Evolutionary conservation across 208 protist genomes (phyloP).

Genomic region (Balamuthia mandrillaris): DNA sequence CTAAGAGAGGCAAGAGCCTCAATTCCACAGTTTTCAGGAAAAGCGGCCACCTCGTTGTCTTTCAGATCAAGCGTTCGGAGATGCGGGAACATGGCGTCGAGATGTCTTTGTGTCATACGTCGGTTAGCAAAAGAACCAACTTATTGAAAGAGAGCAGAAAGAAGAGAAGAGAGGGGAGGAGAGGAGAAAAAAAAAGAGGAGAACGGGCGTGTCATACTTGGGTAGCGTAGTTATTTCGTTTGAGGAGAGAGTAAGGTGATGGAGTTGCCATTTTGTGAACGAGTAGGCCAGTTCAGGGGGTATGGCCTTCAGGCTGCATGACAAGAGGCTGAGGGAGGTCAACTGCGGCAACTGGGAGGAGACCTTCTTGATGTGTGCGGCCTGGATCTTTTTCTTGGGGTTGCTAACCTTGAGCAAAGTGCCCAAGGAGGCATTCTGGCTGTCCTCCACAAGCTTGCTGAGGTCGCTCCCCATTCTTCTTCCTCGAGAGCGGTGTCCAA

Average conservation of each 20-base stretch:
- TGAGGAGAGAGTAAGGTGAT: constrained; percentile 22
- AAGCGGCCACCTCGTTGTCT: no score
- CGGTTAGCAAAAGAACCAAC: no score
- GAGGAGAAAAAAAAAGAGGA: constrained; percentile 7
- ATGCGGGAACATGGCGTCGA: no score
- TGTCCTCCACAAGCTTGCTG: constrained; percentile 5
- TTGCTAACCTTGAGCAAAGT: constrained; percentile 23
- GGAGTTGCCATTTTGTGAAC: constrained; percentile 20
- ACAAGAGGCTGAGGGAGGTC: background rate
- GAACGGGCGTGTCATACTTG: constrained; percentile 5
- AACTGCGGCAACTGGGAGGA: constrained; percentile 7
- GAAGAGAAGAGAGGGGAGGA: constrained; percentile 28
- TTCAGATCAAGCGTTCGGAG: no score
- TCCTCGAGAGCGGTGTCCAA: no score
- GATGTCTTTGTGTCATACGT: no score
- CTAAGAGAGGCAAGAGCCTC: no score
- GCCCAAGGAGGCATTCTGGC: constrained; percentile 5
- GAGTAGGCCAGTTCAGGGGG: constrained; percentile 23
- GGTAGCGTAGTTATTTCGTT: constrained; percentile 29
- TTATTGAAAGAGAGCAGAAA: no score
- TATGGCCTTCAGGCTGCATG: background rate
- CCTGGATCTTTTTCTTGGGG: constrained; percentile 32
- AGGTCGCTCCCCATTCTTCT: constrained; percentile 42
- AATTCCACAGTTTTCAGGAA: no score
- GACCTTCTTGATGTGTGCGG: constrained; percentile 23